Conservation (phyloP, 805 yeast species). For the Lipomyces lipofer region DNA sequence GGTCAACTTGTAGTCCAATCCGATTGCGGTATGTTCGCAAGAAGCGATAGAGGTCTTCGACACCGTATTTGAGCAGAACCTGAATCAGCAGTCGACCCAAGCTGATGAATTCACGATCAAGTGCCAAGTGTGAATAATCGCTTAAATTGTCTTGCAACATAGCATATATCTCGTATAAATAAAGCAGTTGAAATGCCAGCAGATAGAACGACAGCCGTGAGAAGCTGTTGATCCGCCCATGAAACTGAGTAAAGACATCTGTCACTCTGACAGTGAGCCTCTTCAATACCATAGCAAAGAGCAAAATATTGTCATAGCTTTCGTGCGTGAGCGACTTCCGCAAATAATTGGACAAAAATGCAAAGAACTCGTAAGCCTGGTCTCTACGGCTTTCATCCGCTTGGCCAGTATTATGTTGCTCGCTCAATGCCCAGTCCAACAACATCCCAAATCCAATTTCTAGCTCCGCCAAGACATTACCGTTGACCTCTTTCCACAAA, state of each 20-base stretch:
- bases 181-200: constrained; percentile 27
- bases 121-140: constrained; percentile 14
- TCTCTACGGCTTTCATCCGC: constrained; percentile 1
- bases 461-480: constrained; percentile 12
- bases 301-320: constrained; percentile 7
- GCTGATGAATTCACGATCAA: constrained; percentile 22
- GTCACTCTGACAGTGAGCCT: constrained; percentile 15
- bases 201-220: constrained; percentile 21
- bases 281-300: constrained; percentile 12
- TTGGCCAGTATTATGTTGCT: constrained; percentile 14
- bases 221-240: constrained; percentile 11
- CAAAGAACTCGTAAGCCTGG: constrained; percentile 20
- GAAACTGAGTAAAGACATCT: constrained; percentile 27
- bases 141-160: constrained; percentile 7
- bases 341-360: constrained; percentile 16
- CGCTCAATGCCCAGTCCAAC: constrained; percentile 24
- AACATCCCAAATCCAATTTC: constrained; percentile 6
- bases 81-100: constrained; percentile 20
- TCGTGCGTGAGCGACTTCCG: constrained; percentile 5
- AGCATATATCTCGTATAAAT: constrained; percentile 17
- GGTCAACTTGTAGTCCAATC: constrained; percentile 11
- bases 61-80: constrained; percentile 19
- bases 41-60: constrained; percentile 23
- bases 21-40: constrained; percentile 21
- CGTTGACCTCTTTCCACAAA: constrained; percentile 11